Evolutionary conservation across 163 green algal genomes (phyloP).

Genomic region (Trebouxia gelatinosa): DNA sequence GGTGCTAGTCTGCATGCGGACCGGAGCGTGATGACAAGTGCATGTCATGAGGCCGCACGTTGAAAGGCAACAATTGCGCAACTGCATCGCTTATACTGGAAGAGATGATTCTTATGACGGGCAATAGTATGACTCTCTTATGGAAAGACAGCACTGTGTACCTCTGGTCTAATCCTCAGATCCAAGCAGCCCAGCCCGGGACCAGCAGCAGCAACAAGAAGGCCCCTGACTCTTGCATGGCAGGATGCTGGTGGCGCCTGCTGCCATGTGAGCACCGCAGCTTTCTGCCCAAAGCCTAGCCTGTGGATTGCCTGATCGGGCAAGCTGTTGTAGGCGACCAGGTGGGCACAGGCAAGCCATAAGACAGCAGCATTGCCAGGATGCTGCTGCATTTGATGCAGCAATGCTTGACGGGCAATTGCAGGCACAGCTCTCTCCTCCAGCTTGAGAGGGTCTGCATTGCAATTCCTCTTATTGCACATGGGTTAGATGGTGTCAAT

Average conservation of each 20-base stretch:
- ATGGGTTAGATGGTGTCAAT: no score
- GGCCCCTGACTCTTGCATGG: not conserved
- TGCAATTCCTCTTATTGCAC: no score
- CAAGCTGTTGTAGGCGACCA: constrained; percentile 13
- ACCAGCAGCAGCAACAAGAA: not conserved
- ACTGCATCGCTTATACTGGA: not conserved
- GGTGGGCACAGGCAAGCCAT: constrained; percentile 20
- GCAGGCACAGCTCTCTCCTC: not conserved
- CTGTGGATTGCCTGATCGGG: constrained; percentile 17
- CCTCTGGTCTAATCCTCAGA: not conserved
- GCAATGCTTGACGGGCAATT: constrained; percentile 13
- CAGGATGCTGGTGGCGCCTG: not conserved
- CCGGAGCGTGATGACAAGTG: not conserved
- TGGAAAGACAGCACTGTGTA: not conserved
- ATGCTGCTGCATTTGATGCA: not conserved
- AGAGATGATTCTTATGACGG: not conserved
- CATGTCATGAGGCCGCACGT: not conserved
- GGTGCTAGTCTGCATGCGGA: not conserved
- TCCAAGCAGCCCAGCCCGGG: not conserved
- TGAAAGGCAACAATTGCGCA: not conserved
- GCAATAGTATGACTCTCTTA: not conserved
- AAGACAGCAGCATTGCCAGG: constrained; percentile 14
- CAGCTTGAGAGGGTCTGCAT: not conserved
- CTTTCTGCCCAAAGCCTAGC: constrained; percentile 8
- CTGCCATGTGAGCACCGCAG: constrained; percentile 18